phyloP scores from a whole-genome alignment of 2,329 filamentous ascomycete species.

The Verticillium nonalfalfae region DNA sequence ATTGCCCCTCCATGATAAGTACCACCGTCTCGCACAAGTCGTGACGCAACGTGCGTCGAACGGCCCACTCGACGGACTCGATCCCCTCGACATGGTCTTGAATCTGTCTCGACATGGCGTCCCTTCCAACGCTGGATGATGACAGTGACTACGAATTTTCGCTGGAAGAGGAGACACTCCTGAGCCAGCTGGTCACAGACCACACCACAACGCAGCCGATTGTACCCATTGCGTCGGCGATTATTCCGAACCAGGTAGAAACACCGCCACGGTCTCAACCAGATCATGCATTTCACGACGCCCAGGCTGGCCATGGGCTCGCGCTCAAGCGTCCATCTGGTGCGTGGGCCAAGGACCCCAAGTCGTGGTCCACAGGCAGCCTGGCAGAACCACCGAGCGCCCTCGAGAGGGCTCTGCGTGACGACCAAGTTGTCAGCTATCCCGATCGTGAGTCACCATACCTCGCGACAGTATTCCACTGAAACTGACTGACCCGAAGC shows the following conservation, averaged over 20 bases:
- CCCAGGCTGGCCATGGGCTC: constrained; percentile 1
- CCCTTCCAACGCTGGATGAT: constrained; percentile 17
- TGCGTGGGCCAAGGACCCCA: background rate
- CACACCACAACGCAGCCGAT: constrained; percentile 10
- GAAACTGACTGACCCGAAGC: constrained; percentile 57
- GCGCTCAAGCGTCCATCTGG: background rate
- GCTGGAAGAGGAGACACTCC: constrained; percentile 36
- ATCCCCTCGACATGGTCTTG: constrained; percentile 1
- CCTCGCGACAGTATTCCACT: constrained; percentile 4
- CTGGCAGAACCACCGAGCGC: background rate
- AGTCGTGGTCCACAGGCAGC: background rate
- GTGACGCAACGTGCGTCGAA: background rate
- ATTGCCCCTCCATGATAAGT: background rate
- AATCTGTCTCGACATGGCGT: constrained; percentile 3
- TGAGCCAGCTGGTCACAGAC: constrained; percentile 25
- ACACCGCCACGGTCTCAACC: background rate
- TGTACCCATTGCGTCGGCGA: background rate
- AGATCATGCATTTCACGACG: background rate
- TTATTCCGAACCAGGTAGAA: background rate
- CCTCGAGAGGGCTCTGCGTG: constrained; percentile 9
- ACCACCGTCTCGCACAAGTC: background rate
- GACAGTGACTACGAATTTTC: constrained; percentile 42
- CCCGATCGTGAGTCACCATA: constrained; percentile 45
- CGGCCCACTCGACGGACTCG: background rate
- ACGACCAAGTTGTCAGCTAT: constrained; percentile 30